phyloP scores from a whole-genome alignment of 495 filamentous ascomycete genomes.

The Beverwykella pulmonaria region DNA sequence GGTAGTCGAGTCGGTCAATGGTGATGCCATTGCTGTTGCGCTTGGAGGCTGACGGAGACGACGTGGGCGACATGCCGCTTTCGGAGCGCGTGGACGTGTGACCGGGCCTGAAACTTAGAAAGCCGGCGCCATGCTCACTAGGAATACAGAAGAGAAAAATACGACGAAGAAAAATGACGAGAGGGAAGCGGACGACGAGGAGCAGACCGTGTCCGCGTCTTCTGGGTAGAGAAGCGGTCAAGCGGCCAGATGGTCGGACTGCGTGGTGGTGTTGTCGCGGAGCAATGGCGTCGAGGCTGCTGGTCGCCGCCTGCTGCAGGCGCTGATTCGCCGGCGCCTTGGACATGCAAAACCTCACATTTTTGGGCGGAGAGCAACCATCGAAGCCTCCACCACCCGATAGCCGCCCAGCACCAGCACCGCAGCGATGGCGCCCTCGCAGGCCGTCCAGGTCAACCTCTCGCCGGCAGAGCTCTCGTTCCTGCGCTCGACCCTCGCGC shows the following conservation, averaged over 20 bases:
- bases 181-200: neutral
- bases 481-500: constrained; percentile 82
- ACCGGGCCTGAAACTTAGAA: neutral
- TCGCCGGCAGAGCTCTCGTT: constrained; percentile 96
- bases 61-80: constrained; percentile 12
- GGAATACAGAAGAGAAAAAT: neutral
- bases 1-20: constrained; percentile 67
- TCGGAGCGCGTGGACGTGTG: constrained; percentile 14
- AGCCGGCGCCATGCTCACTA: neutral
- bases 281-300: constrained; percentile 6
- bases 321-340: constrained; percentile 10
- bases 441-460: constrained; percentile 56
- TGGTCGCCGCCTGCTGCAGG: constrained; percentile 3
- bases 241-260: constrained; percentile 14
- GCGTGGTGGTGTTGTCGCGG: constrained; percentile 20
- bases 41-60: constrained; percentile 32
- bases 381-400: constrained; percentile 4
- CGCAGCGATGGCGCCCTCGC: constrained; percentile 42
- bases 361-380: constrained; percentile 1
- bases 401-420: constrained; percentile 3
- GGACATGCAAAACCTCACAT: neutral
- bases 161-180: neutral
- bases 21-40: constrained; percentile 27
- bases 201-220: neutral
- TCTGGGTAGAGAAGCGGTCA: neutral